Evolutionary conservation across 2,329 filamentous ascomycete species (phyloP), one percentile per base, ranked within the genome.

Genomic region (Chaetomiaceae sp.): DNA sequence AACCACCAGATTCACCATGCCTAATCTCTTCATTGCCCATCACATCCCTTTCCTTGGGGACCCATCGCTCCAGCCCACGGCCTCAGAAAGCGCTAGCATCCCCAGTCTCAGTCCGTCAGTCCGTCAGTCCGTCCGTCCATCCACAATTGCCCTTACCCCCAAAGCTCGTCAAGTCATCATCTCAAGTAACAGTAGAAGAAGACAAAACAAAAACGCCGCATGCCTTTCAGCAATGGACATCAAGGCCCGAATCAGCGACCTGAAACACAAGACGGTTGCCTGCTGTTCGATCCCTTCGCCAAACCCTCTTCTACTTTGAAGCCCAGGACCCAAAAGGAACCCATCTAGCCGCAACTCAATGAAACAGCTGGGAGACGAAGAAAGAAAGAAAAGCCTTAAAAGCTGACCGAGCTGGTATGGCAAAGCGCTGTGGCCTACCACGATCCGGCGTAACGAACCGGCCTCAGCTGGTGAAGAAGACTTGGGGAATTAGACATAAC

Each of bases 151-250:
- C n/a, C n/a, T n/a, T n/a, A 45, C 37, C 45, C 48, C 38, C 45
- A 40, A 45, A 47, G 38, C 50, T 59, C 56, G 45, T 59, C 39
- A 56, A 54, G 48, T 58, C 56, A 41, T 59, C 38, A 58, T 47
- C 35, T 33, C 50, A 44, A 32, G 49, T 38, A 30, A 26, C 20
- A 30, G 26, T 35, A 44, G 15, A n/a, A 39, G 37, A 38, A 42
- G 37, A 41, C 47, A 43, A 39, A 37, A 48, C 37, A 41, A 42
- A 32, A 38, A 38, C 38, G 40, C 19, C 19, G n/a, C 37, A 45
- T 48, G 33, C 43, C 46, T 22, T 30, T 43, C 18, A 32, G 34
- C 41, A 42, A 32, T 18, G 15, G 35, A 35, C 33, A 34, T 24
- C 29, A 38, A 38, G 38, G 2, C 19, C 29, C 32, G 18, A 38